Conservation (phyloP, 345 rosid species). For the Lumnitzera racemosa region DNA sequence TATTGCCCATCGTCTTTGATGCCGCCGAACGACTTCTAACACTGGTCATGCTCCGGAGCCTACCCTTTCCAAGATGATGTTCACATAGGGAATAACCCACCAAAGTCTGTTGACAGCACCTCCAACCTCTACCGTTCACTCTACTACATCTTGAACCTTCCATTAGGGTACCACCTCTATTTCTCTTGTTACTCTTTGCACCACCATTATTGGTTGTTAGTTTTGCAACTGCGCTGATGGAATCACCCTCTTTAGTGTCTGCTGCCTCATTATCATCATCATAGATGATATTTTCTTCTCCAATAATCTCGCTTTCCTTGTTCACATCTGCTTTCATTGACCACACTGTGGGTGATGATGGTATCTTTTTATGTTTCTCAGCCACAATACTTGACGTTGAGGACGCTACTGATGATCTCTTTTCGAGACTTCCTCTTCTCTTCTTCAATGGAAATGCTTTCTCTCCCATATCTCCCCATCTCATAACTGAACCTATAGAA, state of each 20-base stretch:
- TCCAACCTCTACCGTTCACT: slow-evolving; percentile 95
- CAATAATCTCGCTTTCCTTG: slow-evolving; percentile 12
- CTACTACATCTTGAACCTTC: slow-evolving; percentile 95
- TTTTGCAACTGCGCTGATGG: slow-evolving; percentile 45
- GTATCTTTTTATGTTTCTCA: background rate
- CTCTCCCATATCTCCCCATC: slow-evolving; percentile 38
- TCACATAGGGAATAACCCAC: slow-evolving; percentile 92
- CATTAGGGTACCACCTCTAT: slow-evolving; percentile 43
- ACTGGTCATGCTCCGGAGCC: slow-evolving; percentile 63
- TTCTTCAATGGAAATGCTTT: slow-evolving; percentile 50
- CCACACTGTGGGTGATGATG: background rate
- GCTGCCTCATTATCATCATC: slow-evolving; percentile 2
- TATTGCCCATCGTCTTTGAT: background rate
- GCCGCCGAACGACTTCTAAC: slow-evolving; percentile 26
- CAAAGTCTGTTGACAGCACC: slow-evolving; percentile 89
- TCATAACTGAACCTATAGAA: slow-evolving; percentile 22
- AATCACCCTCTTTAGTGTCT: slow-evolving; percentile 24
- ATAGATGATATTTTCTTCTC: slow-evolving; percentile 5
- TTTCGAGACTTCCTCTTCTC: slow-evolving; percentile 38
- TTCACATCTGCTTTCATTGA: slow-evolving; percentile 24
- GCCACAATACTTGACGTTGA: background rate
- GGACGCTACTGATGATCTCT: background rate
- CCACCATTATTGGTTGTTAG: slow-evolving; percentile 1
- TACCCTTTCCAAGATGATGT: slow-evolving; percentile 94
- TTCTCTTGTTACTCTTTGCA: slow-evolving; percentile 33